Percentiles rank a stretch among this genome's conserved stretches.
Conservation (phyloP, 345 rosid genomes). For the Eucalyptus polyanthemos region DNA sequence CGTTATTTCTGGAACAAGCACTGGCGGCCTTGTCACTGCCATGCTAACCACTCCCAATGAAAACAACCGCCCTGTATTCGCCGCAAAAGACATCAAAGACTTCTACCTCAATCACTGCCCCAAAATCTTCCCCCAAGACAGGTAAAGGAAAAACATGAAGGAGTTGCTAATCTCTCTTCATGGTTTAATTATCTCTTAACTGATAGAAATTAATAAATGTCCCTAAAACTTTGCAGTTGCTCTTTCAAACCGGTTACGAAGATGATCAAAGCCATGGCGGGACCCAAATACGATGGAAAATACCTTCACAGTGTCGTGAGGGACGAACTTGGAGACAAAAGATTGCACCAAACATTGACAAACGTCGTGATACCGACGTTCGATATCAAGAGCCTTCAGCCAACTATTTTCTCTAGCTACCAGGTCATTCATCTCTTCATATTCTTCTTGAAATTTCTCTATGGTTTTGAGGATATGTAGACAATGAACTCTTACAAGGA, state of each 20-base stretch:
- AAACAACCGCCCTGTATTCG: conserved; percentile 18
- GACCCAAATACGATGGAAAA: conserved; percentile 25
- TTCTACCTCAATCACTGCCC: conserved; percentile 10
- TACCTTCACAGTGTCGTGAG: conserved; percentile 6
- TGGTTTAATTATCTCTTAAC: not conserved
- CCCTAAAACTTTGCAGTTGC: not conserved
- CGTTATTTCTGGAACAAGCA: conserved; percentile 25
- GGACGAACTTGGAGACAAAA: conserved; percentile 9
- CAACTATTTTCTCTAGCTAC: conserved; percentile 15
- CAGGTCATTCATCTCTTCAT: not conserved
- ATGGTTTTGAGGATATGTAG: not conserved
- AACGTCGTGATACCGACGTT: conserved; percentile 27
- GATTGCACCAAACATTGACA: conserved; percentile 15
- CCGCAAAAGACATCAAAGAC: conserved; percentile 22
- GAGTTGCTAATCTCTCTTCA: not conserved
- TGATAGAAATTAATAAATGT: not conserved
- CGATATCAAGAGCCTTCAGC: conserved; percentile 24
- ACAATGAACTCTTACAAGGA: not conserved
- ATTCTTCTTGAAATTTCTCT: not conserved
- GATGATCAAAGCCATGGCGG: not conserved
- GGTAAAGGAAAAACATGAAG: not conserved
- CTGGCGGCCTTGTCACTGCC: conserved; percentile 29
- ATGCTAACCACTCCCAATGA: conserved; percentile 22
- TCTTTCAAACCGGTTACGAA: not conserved
- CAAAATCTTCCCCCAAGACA: conserved; percentile 11